These are phyloP conservation scores for Penicillium maclennaniae DNA, from an alignment of 495 filamentous ascomycete genomes.

Conservation along the genomic window DNA sequence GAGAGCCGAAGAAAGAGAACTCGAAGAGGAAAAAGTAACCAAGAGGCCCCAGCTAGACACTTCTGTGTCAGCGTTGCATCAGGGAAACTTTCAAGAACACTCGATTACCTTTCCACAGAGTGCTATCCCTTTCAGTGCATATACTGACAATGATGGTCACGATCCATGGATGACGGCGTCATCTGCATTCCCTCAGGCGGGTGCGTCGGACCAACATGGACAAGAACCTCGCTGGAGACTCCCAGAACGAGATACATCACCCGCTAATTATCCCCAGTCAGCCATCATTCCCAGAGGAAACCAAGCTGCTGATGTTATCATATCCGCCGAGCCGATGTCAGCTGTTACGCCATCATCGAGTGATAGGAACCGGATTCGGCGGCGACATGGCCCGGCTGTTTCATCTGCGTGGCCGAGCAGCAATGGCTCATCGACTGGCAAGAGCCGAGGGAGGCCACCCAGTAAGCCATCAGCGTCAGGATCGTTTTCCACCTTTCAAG, in stretches of 20 bases:
- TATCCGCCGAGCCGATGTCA: constrained; percentile 61
- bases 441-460: constrained; percentile 79
- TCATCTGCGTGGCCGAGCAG: constrained; percentile 90
- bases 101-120: constrained; percentile 53
- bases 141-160: constrained; percentile 46
- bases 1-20: constrained; percentile 73
- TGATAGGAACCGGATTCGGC: constrained; percentile 53
- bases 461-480: constrained; percentile 70
- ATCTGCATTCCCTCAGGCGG: constrained; percentile 30
- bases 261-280: constrained; percentile 71
- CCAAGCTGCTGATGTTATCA: constrained; percentile 46
- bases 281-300: constrained; percentile 64
- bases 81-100: constrained; percentile 46
- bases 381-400: constrained; percentile 88
- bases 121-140: constrained; percentile 59
- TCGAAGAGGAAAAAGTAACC: constrained; percentile 49
- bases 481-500: constrained; percentile 84
- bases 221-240: constrained; percentile 49
- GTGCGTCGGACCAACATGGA: constrained; percentile 24
- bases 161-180: constrained; percentile 56
- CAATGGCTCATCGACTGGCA: constrained; percentile 62
- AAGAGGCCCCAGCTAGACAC: constrained; percentile 67
- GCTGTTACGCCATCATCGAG: constrained; percentile 59
- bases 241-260: constrained; percentile 52
- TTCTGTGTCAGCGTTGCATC: constrained; percentile 56